Evolutionary conservation across 768 basidiomycete species (phyloP), one percentile per base, ranked within the genome.

Genomic region (Pisolithus tinctorius): DNA sequence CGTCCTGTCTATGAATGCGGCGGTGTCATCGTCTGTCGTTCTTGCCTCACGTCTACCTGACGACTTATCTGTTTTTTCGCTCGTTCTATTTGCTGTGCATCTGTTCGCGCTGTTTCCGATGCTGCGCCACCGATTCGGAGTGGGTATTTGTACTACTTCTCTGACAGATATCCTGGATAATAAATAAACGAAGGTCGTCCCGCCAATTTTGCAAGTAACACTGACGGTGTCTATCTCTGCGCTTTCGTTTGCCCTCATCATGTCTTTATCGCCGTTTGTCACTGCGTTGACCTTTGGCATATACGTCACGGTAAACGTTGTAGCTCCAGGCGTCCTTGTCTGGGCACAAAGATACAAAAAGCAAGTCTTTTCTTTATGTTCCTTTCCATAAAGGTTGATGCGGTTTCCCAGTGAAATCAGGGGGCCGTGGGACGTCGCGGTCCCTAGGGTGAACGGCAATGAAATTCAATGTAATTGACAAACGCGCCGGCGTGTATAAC

Each of bases 281-380:
- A 74, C 79, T 45, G 77, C 67, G 51, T 66, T 91, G 40, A 79
- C 80, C 62, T 61, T 68, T 9, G 63, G 71, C 27, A 69, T 74
- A 26, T 73, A 86, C 38, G 55, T 74, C 34, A 78, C 79, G 49
- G 75, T 86, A 20, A 84, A 83, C 9, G 83, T 93, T 63, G 63
- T 83, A 41, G 88, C 86, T 9, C 90, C 91, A 11, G 84, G 71
- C 20, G 70, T 86, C 39, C 70, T 91, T 41, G 76, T 93, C 50
- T 91, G 89, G 87, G 90, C 88, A 4, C 88, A 93, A 69, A 77
- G 77, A 65, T 90, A 81, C 72, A 93, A 93, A 74, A 92, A 93
- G 88, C 83, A 61, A 37, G 84, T 75, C 36, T 36, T 56, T 38
- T 53, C 49, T 8, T 40, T 57, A 45, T 26, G 48, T 45, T 47